Base-by-base conservation (phyloP, 2,329 filamentous ascomycete genomes). In the Neofusicoccum sp. region DNA sequence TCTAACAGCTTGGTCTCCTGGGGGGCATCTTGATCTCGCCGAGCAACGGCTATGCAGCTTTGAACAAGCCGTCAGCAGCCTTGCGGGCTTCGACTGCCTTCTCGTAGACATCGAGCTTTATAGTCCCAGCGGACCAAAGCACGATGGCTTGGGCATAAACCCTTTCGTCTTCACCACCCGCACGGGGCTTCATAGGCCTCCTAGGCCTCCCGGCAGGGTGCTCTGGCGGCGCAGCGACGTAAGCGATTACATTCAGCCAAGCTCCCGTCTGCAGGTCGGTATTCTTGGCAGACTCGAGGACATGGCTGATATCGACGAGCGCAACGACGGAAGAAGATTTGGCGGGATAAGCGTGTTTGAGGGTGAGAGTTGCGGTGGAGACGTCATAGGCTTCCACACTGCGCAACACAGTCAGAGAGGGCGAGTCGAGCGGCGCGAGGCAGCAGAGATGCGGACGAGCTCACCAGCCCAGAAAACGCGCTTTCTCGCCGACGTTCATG, bases 391-490 rank as follows among this genome's bases (percentile, higher is more conserved):
- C 74, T 38, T 82, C 80, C 34, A 89, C 82, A 69, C 86, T 89
- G 69, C 38, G 24, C 6, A 34, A 51, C 58, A 63, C n/a, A n/a
- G 66, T 48, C 38, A 47, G 41, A 4, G 12, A 6, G n/a, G 6
- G 12, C n/a, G n/a, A n/a, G n/a, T 36, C 40, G 54, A 54, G 47
- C 12, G 54, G 30, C 9, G 54, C 45, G 49, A 62, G 43, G 36
- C n/a, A 48, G 33, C 28, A 56, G 34, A 44, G 38, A 31, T 45
- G 30, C 47, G 38, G 26, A 61, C 31, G 40, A 41, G 77, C 86
- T 78, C 82, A 96, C 93, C 93, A 97, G 75, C 91, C 93, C 54
- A 98, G 77, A 74, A 98, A 96, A 63, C 93, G 88, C 63, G 97
- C 88, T 77, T 98, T 98, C n/a, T 86, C 84, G n/a, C 84, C 84